phyloP scores from a whole-genome alignment of 2,329 filamentous ascomycete genomes.

The Colletotrichum karsti region DNA sequence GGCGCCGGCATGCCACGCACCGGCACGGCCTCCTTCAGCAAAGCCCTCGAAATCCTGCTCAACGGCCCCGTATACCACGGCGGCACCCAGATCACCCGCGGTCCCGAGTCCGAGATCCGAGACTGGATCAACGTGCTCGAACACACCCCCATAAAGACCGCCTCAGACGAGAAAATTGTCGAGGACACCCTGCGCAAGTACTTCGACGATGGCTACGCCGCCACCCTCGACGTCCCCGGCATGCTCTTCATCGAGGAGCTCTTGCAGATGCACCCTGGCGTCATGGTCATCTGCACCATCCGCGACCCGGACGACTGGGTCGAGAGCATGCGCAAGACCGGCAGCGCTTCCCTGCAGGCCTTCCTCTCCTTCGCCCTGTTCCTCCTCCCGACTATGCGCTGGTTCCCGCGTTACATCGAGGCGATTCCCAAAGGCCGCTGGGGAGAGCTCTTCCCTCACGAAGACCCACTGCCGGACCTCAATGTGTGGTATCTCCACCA shows the following conservation, averaged over 20 bases:
- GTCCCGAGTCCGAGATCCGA: conserved; percentile 28
- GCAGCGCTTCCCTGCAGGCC: conserved; percentile 5
- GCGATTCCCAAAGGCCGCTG: conserved; percentile 5
- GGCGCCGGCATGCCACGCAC: conserved; percentile 36
- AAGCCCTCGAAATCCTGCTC: conserved; percentile 35
- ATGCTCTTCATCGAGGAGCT: conserved; percentile 12
- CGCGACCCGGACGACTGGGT: conserved; percentile 31
- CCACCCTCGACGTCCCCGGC: not conserved
- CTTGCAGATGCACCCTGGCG: conserved; percentile 31
- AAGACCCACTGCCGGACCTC: not conserved
- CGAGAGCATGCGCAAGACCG: conserved; percentile 28
- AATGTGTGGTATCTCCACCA: not conserved
- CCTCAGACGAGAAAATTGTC: not conserved
- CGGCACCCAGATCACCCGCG: conserved; percentile 32
- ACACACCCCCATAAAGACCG: not conserved
- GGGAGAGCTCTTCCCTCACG: not conserved
- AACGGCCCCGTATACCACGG: conserved; percentile 34
- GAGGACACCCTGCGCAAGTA: not conserved
- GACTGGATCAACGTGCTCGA: conserved; percentile 25
- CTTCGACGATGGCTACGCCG: conserved; percentile 2
- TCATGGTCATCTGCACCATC: conserved; percentile 31
- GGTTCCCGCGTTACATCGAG: conserved; percentile 27
- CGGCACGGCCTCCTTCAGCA: conserved; percentile 34
- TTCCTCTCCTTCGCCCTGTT: conserved; percentile 31
- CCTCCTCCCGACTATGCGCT: conserved; percentile 28